Conservation (phyloP, 2,329 filamentous ascomycete species). For the Keithomyces neogunnii region DNA sequence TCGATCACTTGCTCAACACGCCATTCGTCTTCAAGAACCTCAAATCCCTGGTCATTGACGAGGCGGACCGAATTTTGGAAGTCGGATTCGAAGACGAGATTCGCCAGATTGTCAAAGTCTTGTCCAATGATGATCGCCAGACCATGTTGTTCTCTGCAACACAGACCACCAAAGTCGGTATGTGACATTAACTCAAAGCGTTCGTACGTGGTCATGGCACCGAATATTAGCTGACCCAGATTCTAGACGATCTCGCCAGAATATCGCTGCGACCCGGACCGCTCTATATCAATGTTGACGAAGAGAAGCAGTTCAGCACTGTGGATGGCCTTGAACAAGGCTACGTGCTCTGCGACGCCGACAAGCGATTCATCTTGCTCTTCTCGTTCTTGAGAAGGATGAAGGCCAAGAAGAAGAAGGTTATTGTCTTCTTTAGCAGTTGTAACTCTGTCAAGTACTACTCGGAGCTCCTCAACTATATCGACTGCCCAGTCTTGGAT, state of each 20-base stretch:
- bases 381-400: slow-evolving; percentile 85
- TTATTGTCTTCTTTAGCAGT: slow-evolving; percentile 92
- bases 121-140: slow-evolving; percentile 79
- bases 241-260: slow-evolving; percentile 73
- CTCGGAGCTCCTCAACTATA: slow-evolving; percentile 92
- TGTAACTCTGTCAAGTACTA: slow-evolving; percentile 96
- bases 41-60: slow-evolving; percentile 87
- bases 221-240: neutral
- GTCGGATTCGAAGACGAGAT: slow-evolving; percentile 99
- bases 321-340: slow-evolving; percentile 93
- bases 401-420: slow-evolving; percentile 81
- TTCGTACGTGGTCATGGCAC: neutral
- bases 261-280: slow-evolving; percentile 89
- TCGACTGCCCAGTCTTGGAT: slow-evolving; percentile 81
- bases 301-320: slow-evolving; percentile 80
- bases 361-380: slow-evolving; percentile 86
- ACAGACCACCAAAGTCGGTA: slow-evolving; percentile 84
- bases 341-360: slow-evolving; percentile 86
- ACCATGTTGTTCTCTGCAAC: slow-evolving; percentile 99
- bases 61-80: slow-evolving; percentile 93
- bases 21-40: slow-evolving; percentile 89
- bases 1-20: slow-evolving; percentile 92
- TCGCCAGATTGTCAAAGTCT: slow-evolving; percentile 89
- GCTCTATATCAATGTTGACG: slow-evolving; percentile 94
- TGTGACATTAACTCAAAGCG: slow-evolving; percentile 5